Conservation (phyloP, 257 asterid species). For the Nicotiana tabacum region DNA sequence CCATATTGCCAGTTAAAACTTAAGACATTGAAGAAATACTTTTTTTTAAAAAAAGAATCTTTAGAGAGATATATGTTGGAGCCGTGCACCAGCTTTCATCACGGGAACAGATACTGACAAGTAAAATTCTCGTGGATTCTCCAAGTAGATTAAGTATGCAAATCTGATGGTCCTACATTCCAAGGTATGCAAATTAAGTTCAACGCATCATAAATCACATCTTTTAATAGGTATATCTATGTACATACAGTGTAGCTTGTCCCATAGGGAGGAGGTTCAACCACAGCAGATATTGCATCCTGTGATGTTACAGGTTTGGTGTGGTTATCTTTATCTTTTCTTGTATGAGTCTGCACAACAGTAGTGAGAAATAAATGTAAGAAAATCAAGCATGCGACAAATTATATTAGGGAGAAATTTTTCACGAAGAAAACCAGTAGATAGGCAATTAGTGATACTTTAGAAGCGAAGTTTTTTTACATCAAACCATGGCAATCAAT, state of each 20-base stretch:
- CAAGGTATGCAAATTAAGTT: neutral
- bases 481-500: neutral
- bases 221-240: neutral
- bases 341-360: constrained; percentile 71
- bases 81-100: neutral
- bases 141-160: neutral
- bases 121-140: neutral
- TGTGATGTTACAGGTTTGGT: constrained; percentile 31
- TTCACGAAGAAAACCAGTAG: neutral
- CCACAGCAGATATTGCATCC: constrained; percentile 44
- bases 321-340: constrained; percentile 43
- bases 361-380: constrained; percentile 17
- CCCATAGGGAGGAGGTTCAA: constrained; percentile 76
- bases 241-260: constrained; percentile 68
- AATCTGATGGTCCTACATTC: neutral
- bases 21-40: neutral
- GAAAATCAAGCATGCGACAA: neutral
- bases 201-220: constrained; percentile 2
- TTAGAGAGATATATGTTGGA: neutral
- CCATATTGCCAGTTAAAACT: neutral
- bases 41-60: neutral
- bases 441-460: neutral
- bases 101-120: neutral
- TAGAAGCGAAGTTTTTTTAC: neutral
- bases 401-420: neutral